Evolutionary conservation across 2,329 filamentous ascomycete species (phyloP).

Genomic region (Ceratocystis eucalypticola): DNA sequence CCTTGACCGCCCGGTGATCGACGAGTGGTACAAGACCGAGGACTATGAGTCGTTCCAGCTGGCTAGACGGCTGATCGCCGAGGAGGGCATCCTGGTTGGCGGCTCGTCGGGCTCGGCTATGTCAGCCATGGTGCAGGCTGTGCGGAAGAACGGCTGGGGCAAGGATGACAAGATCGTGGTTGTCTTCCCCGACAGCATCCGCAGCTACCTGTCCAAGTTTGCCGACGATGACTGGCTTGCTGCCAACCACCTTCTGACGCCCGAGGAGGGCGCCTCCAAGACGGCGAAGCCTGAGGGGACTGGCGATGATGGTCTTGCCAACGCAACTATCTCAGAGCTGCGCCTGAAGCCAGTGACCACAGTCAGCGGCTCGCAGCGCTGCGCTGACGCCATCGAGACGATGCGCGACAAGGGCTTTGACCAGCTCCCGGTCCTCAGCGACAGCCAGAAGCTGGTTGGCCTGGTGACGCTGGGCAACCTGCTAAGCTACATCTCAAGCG

Average conservation of each 20-base stretch:
- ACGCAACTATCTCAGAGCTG: slow-evolving; percentile 67
- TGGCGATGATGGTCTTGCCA: slow-evolving; percentile 49
- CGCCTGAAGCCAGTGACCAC: slow-evolving; percentile 90
- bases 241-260: slow-evolving; percentile 72
- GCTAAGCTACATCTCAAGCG: slow-evolving; percentile 75
- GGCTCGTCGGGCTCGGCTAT: slow-evolving; percentile 90
- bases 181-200: slow-evolving; percentile 85
- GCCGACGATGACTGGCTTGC: slow-evolving; percentile 98
- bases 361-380: slow-evolving; percentile 54
- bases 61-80: slow-evolving; percentile 78
- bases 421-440: slow-evolving; percentile 79
- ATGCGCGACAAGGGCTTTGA: slow-evolving; percentile 99
- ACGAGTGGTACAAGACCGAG: slow-evolving; percentile 97
- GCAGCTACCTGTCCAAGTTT: slow-evolving; percentile 96
- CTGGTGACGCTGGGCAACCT: slow-evolving; percentile 92
- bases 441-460: slow-evolving; percentile 58
- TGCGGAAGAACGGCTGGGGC: slow-evolving; percentile 60
- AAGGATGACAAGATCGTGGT: slow-evolving; percentile 85
- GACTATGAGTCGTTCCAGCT: slow-evolving; percentile 83
- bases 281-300: not conserved
- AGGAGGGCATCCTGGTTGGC: slow-evolving; percentile 87
- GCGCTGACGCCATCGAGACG: slow-evolving; percentile 82
- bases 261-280: slow-evolving; percentile 25
- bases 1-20: slow-evolving; percentile 62
- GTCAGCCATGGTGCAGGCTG: slow-evolving; percentile 62